Conservation (phyloP, 805 yeast genomes). For the Cyberlindnera subsufficiens region DNA sequence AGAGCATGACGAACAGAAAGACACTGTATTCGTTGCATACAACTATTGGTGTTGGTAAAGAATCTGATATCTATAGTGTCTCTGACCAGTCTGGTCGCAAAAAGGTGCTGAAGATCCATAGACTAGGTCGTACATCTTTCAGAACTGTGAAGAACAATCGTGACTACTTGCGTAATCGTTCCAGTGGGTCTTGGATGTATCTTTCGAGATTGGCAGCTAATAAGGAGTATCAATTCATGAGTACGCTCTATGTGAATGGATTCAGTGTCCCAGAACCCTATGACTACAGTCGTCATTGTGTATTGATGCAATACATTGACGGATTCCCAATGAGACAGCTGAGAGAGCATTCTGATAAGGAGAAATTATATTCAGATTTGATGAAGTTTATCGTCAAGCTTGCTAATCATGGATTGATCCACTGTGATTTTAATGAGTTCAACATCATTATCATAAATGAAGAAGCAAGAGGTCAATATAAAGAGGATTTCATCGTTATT, state of each 20-base stretch:
- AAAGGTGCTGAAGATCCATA: slow-evolving; percentile 80
- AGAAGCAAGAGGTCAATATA: slow-evolving; percentile 41
- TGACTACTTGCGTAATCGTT: slow-evolving; percentile 72
- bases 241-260: slow-evolving; percentile 62
- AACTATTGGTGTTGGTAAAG: slow-evolving; percentile 95
- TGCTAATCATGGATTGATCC: slow-evolving; percentile 86
- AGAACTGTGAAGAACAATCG: slow-evolving; percentile 88
- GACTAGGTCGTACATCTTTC: slow-evolving; percentile 92
- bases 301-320: slow-evolving; percentile 83
- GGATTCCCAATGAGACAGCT: slow-evolving; percentile 91
- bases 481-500: slow-evolving; percentile 78
- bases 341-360: slow-evolving; percentile 61
- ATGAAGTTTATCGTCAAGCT: slow-evolving; percentile 82
- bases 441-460: slow-evolving; percentile 80
- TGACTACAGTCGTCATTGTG: slow-evolving; percentile 87
- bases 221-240: slow-evolving; percentile 88
- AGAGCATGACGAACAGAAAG: slow-evolving; percentile 70
- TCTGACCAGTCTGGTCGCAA: slow-evolving; percentile 60
- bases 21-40: slow-evolving; percentile 75
- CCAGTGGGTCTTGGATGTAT: slow-evolving; percentile 88
- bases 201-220: slow-evolving; percentile 86
- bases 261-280: slow-evolving; percentile 85
- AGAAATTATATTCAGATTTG: slow-evolving; percentile 71
- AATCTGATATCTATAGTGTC: slow-evolving; percentile 88
- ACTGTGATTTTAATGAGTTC: slow-evolving; percentile 97